Base-by-base conservation (phyloP, 164 flowering plant species). In the Vitis amurensis region DNA sequence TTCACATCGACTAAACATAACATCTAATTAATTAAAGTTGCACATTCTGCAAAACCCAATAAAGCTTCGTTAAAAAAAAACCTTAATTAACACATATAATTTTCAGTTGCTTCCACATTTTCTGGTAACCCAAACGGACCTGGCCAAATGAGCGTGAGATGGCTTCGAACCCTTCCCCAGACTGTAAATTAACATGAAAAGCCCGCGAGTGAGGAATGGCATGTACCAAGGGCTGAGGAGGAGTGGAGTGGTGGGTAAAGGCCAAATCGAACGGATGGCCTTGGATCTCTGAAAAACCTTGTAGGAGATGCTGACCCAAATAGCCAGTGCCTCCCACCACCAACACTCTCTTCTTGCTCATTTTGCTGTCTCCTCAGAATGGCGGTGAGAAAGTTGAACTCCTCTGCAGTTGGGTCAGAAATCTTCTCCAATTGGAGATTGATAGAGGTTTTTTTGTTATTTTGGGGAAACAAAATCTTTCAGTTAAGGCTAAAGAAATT, bases 321-420 rank as follows among this genome's bases (percentile, higher is more conserved):
- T 94, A 94, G 1, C 99, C 99, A 0, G 86, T 92, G 66, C 99
- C 97, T 57, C 99, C 99, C 14, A 94, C 81, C 50, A 94, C 86
- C 78, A 94, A 59, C 47, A 92, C 84, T 76, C 69, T 86, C 90
- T 82, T 87, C 78, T 71, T 77, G 48, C 65, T 65, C 88, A 82
- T 86, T 31, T 31, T 31, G 7, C 72, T 53, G 50, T 68, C 52
- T 65, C 68, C 68, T 56, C 71, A 16, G 37, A 71, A 48, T 17
- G 37, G 19, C 73, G 55, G 63, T 62, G 57, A 13, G 14, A 52
- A 59, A 59, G 61, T 59, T 15, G 61, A 59, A 12, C 4, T 30
- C 17, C 23, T 0, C 5, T 31, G 44, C 7, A 31, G 44, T 31
- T 31, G 27, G 27, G 27, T 23, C 27, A 23, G 27, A 23, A 23